Percentiles rank a stretch among this genome's conserved stretches.
Evolutionary conservation across 1,284 basidiomycete species (phyloP).

Genomic region (Ustilago loliicola): DNA sequence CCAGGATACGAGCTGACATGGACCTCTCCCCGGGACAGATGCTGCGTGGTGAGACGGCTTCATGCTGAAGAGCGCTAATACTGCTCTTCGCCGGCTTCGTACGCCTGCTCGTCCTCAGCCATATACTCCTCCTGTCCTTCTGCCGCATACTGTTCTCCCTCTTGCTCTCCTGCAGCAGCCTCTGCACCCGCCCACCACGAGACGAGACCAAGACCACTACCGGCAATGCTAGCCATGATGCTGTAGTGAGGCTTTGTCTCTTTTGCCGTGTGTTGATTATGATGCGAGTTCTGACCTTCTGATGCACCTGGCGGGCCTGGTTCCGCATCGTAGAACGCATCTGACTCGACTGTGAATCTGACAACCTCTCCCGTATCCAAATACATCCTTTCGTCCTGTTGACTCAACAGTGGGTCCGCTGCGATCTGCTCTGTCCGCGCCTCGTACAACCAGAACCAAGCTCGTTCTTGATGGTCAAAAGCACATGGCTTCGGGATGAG

Average conservation of each 20-base stretch:
- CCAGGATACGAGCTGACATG: conserved; percentile 21
- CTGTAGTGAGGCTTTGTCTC: conserved; percentile 48
- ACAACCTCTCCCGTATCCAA: conserved; percentile 85
- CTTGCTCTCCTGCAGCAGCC: conserved; percentile 56
- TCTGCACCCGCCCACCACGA: conserved; percentile 74
- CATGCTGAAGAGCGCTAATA: background rate
- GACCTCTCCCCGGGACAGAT: background rate
- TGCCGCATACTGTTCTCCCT: conserved; percentile 9
- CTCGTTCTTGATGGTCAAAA: conserved; percentile 74
- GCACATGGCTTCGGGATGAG: conserved; percentile 80
- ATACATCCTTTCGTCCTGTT: conserved; percentile 80
- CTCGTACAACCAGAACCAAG: conserved; percentile 71
- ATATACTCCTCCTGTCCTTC: conserved; percentile 12
- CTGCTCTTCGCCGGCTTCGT: conserved; percentile 10
- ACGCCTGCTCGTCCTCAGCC: conserved; percentile 1
- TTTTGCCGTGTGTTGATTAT: conserved; percentile 38
- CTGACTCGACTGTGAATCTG: conserved; percentile 87
- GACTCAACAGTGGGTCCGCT: conserved; percentile 47
- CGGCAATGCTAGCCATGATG: conserved; percentile 78
- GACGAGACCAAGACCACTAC: conserved; percentile 83
- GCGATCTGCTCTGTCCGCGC: conserved; percentile 63
- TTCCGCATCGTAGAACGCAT: conserved; percentile 91
- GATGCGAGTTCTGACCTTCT: conserved; percentile 27
- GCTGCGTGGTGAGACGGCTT: background rate
- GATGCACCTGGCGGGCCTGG: conserved; percentile 80